Percentiles rank a stretch among this genome's conserved stretches.
Conservation (phyloP, 2,329 filamentous ascomycete species). For the Sporothrix protearum region DNA sequence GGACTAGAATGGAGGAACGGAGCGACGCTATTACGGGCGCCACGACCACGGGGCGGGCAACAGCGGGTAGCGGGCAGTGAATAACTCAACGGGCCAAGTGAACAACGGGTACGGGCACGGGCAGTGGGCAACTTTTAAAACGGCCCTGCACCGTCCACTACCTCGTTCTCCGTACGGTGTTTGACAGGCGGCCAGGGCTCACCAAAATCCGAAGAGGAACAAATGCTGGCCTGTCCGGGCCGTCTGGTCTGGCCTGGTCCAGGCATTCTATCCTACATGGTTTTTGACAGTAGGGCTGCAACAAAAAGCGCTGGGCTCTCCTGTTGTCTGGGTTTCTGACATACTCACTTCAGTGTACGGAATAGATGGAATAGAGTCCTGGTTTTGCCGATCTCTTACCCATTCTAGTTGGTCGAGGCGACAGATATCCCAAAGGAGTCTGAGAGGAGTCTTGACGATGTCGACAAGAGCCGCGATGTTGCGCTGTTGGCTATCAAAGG, state of each 20-base stretch:
- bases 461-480: background rate
- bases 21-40: background rate
- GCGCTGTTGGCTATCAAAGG: background rate
- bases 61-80: background rate
- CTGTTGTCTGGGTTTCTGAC: background rate
- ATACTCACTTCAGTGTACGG: background rate
- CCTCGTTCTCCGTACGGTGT: background rate
- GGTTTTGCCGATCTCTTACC: background rate
- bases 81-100: background rate
- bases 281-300: background rate
- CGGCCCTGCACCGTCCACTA: no score
- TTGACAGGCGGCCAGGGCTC: background rate
- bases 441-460: background rate
- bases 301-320: background rate
- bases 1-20: background rate
- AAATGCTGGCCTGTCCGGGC: background rate
- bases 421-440: background rate
- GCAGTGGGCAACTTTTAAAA: background rate
- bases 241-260: background rate
- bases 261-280: background rate
- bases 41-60: conserved; percentile 4
- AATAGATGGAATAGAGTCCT: no score
- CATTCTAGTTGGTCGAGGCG: background rate
- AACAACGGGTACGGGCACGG: background rate
- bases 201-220: conserved; percentile 1